Conservation (phyloP, 1,284 basidiomycete genomes). For the Mycosarcoma mackinlayi region DNA sequence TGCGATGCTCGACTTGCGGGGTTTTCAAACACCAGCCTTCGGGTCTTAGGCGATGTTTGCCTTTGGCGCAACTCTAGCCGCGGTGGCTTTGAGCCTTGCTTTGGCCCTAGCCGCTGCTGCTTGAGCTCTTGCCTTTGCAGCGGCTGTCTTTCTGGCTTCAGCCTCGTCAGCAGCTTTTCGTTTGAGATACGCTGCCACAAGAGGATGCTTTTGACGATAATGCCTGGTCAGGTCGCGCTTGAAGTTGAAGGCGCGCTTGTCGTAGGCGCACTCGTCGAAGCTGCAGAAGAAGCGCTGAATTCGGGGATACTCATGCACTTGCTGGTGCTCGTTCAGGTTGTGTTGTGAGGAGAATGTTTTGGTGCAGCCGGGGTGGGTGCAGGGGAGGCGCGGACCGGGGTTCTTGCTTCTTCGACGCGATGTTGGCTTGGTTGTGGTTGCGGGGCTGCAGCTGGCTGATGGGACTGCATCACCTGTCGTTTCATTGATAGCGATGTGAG, state of each 20-base stretch:
- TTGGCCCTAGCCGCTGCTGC: not conserved
- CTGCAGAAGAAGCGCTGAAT: not conserved
- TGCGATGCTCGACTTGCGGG: no score
- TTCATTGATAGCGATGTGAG: no score
- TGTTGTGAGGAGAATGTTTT: slow-evolving; percentile 21
- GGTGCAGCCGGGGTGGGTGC: slow-evolving; percentile 6
- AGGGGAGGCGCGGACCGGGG: not conserved
- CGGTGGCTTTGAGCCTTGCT: not conserved
- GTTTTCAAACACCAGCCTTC: no score
- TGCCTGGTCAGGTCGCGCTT: slow-evolving; percentile 14
- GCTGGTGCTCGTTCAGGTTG: slow-evolving; percentile 25
- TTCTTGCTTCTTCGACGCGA: not conserved
- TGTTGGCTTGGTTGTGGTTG: not conserved
- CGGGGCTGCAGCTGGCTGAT: no score
- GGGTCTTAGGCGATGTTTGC: no score
- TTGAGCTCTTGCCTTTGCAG: not conserved
- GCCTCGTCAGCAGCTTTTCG: not conserved
- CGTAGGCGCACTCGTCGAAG: not conserved
- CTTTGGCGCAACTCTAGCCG: not conserved
- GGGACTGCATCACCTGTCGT: no score
- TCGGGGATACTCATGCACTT: slow-evolving; percentile 8
- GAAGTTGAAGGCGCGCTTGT: slow-evolving; percentile 8
- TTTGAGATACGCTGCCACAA: not conserved
- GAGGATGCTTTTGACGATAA: slow-evolving; percentile 12
- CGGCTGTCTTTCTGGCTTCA: not conserved